These are phyloP conservation scores for Xylaria sp. DNA, from an alignment of 2,329 filamentous ascomycete species.

Conservation along the genomic window DNA sequence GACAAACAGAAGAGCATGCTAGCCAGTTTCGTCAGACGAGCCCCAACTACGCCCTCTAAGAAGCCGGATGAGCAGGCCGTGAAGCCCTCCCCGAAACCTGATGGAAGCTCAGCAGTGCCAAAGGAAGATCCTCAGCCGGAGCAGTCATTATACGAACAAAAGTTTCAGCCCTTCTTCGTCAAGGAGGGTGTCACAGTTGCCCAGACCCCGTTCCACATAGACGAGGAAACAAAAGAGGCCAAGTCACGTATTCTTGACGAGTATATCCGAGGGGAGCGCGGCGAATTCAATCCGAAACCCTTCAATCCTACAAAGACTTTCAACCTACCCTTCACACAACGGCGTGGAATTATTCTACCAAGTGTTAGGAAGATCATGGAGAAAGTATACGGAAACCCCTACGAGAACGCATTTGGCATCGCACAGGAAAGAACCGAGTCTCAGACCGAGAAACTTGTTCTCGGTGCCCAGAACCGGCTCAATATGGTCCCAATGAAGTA, in stretches of 20 bases:
- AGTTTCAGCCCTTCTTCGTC: slow-evolving; percentile 81
- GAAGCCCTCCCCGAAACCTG: slow-evolving; percentile 20
- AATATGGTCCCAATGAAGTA: slow-evolving; percentile 63
- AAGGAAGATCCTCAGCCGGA: slow-evolving; percentile 32
- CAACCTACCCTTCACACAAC: slow-evolving; percentile 43
- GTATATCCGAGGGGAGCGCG: slow-evolving; percentile 50
- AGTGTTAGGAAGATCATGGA: slow-evolving; percentile 66
- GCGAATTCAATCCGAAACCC: slow-evolving; percentile 44
- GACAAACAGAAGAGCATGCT: slow-evolving; percentile 43
- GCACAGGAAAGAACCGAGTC: slow-evolving; percentile 43
- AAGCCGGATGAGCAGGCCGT: slow-evolving; percentile 16
- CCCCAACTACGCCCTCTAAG: slow-evolving; percentile 31
- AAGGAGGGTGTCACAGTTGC: slow-evolving; percentile 75
- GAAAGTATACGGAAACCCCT: slow-evolving; percentile 49
- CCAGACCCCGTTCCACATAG: slow-evolving; percentile 57
- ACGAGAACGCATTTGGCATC: slow-evolving; percentile 24
- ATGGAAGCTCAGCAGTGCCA: slow-evolving; percentile 23
- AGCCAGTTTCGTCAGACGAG: slow-evolving; percentile 30
- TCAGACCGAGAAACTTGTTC: slow-evolving; percentile 40
- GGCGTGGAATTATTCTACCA: slow-evolving; percentile 51
- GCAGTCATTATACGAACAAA: slow-evolving; percentile 63
- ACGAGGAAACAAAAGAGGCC: slow-evolving; percentile 56
- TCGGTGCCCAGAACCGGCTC: slow-evolving; percentile 41
- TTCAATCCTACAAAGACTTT: slow-evolving; percentile 54
- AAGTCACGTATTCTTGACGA: slow-evolving; percentile 58